Evolutionary conservation across 2,329 filamentous ascomycete species (phyloP), one percentile per base, ranked within the genome.

Genomic region (Fusarium sp.): DNA sequence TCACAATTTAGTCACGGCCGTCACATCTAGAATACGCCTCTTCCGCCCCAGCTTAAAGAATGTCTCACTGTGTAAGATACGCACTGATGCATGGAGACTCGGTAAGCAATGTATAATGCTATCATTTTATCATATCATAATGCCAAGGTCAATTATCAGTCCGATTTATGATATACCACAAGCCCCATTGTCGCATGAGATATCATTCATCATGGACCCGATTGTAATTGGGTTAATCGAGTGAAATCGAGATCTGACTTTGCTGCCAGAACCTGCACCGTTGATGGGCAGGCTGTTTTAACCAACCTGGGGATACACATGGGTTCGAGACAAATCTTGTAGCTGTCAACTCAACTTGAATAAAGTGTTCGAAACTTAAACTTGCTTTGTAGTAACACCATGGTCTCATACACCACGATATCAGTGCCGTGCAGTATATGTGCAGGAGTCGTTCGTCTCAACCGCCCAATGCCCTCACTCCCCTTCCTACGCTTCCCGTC

Each of bases 401-500:
- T 49, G 16, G 51, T 53, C 46, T 41, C 49, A 45, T 48, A 32
- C 23, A 32, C 18, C 11, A 42, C 37, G 21, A 46, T 21, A 37
- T 41, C 25, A 55, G 41, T 49, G 25, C 46, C 21, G 21, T 59
- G 30, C 27, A 28, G 37, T 53, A n/a, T 23, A 54, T 54, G n/a
- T 45, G 11, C 34, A 5, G 34, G 34, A 45, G 30, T 45, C n/a
- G 47, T 12, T 54, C 18, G 20, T 27, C 21, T 72, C 46, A 71
- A 48, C 57, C 67, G 64, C 77, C 78, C 59, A 85, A 58, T 53
- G 79, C 78, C 69, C 88, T 83, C 61, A 93, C 85, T 13, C 88
- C 92, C 63, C 86, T 83, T 3, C 92, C 92, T n/a, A 93, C 90
- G 72, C 88, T 91, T 16, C 89, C 85, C 14, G 92, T 94, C 74